Conservation (phyloP, 1,139 yeast genomes). For the Suhomyces bolitotheri region DNA sequence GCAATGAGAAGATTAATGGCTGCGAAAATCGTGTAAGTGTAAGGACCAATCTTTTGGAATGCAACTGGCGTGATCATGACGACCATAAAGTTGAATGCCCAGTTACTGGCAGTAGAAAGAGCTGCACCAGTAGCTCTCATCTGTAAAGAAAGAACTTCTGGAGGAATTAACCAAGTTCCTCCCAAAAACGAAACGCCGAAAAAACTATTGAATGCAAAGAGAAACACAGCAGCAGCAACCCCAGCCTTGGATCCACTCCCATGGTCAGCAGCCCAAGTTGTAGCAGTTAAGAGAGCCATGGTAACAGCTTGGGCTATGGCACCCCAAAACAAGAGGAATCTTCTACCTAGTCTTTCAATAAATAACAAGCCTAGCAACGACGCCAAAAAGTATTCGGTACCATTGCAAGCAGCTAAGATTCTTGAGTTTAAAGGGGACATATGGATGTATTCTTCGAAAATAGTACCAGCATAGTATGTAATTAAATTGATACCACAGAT, state of each 20-base stretch:
- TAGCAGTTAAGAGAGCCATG: conserved; percentile 33
- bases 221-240: conserved; percentile 38
- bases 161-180: conserved; percentile 29
- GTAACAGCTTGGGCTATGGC: conserved; percentile 47
- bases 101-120: conserved; percentile 38
- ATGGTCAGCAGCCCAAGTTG: conserved; percentile 29
- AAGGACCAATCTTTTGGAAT: conserved; percentile 33
- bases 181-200: conserved; percentile 36
- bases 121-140: conserved; percentile 40
- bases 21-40: conserved; percentile 38
- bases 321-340: conserved; percentile 63
- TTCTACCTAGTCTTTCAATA: conserved; percentile 77
- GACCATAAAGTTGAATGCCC: conserved; percentile 38
- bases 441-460: conserved; percentile 53
- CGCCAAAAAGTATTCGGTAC: conserved; percentile 75
- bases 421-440: conserved; percentile 56
- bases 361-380: conserved; percentile 84
- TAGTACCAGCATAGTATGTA: conserved; percentile 76
- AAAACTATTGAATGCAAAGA: conserved; percentile 38
- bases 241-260: conserved; percentile 17
- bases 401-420: conserved; percentile 83
- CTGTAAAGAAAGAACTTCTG: conserved; percentile 36
- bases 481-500: conserved; percentile 90
- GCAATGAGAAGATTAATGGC: conserved; percentile 48
- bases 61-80: conserved; percentile 41